Evolutionary conservation across 2,329 filamentous ascomycete genomes (phyloP).

Genomic region (Ophiostoma ips): DNA sequence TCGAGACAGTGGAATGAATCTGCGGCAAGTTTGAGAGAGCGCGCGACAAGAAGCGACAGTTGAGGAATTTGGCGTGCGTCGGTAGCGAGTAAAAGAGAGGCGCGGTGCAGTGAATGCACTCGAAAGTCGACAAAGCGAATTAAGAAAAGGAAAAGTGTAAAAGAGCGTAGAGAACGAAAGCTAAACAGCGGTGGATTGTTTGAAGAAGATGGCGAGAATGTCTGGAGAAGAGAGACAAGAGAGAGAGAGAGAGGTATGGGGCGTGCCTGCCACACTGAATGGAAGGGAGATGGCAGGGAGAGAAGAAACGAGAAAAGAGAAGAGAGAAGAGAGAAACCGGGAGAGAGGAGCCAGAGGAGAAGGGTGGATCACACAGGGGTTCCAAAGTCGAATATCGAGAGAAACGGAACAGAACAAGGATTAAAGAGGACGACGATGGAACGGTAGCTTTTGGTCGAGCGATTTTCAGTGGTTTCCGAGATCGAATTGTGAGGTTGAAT

Average conservation of each 20-base stretch:
- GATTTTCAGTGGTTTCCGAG: no score
- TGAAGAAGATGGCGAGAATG: neutral
- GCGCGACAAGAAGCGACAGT: neutral
- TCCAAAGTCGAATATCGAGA: slow-evolving; percentile 1
- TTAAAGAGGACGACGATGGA: neutral
- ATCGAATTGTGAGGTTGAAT: no score
- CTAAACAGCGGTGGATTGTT: neutral
- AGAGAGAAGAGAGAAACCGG: neutral
- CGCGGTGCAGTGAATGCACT: slow-evolving; percentile 7
- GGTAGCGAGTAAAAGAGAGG: slow-evolving; percentile 7
- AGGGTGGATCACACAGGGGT: neutral
- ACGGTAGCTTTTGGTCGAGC: neutral
- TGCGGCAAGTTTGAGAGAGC: no score
- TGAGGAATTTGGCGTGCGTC: neutral
- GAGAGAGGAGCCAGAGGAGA: neutral
- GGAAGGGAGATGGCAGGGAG: neutral
- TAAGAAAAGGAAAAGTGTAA: neutral
- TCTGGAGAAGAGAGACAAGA: neutral
- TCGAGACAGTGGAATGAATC: neutral
- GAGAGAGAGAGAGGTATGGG: neutral
- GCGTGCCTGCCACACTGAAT: neutral
- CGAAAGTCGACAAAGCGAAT: neutral
- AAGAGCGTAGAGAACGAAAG: neutral
- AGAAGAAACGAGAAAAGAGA: neutral
- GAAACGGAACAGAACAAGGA: neutral